These are phyloP conservation scores for Senna tora DNA, from an alignment of 306 rosid species.

Conservation along the genomic window DNA sequence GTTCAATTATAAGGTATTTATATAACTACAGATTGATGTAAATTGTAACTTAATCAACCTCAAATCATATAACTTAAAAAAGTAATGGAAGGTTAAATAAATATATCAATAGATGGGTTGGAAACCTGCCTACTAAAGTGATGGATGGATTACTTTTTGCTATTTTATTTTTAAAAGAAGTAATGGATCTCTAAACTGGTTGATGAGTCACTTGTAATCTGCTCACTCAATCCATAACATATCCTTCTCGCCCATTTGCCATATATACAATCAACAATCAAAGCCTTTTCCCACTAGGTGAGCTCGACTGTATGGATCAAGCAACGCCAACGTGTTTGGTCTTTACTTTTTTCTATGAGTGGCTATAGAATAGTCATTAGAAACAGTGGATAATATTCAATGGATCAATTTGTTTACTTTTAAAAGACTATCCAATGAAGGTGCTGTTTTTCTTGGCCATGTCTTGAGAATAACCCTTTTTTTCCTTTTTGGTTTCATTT, in stretches of 20 bases:
- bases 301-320: too few species aligned
- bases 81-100: neutral
- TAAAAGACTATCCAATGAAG: neutral
- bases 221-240: neutral
- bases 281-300: too few species aligned
- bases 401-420: neutral
- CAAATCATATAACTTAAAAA: neutral
- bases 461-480: too few species aligned
- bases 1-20: neutral
- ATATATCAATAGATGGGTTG: neutral
- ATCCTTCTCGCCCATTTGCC: neutral
- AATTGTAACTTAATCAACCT: neutral
- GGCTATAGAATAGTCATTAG: neutral
- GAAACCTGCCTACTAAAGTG: neutral
- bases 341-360: too few species aligned
- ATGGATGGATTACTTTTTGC: neutral
- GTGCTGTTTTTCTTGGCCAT: neutral
- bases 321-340: too few species aligned
- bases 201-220: neutral
- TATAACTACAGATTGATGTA: neutral
- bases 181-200: neutral
- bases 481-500: too few species aligned
- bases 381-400: neutral
- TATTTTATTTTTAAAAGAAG: neutral
- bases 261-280: too few species aligned